phyloP scores from a whole-genome alignment of 2,329 filamentous ascomycete genomes.

The Cyphellophora europaea region DNA sequence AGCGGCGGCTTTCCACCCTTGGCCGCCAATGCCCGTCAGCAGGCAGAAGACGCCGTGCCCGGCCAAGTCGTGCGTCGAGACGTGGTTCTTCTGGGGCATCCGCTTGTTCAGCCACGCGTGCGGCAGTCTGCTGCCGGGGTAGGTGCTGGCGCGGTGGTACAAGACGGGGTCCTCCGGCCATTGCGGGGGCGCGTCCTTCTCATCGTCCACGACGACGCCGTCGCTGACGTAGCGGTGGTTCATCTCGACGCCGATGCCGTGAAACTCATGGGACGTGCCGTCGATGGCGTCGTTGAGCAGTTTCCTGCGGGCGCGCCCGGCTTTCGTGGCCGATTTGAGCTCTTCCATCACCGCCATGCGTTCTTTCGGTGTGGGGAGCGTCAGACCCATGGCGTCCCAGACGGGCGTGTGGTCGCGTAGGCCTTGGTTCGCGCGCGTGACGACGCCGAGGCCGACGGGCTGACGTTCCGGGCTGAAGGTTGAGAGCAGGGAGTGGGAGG shows the following conservation, averaged over 20 bases:
- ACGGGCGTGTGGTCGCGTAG: constrained; percentile 42
- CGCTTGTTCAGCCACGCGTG: constrained; percentile 53
- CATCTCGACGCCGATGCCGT: constrained; percentile 51
- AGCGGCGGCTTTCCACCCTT: constrained; percentile 45
- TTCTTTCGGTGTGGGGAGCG: constrained; percentile 28
- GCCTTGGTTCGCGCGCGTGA: constrained; percentile 51
- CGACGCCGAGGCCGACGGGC: constrained; percentile 30
- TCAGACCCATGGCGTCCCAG: constrained; percentile 38
- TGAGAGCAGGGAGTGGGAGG: constrained; percentile 19
- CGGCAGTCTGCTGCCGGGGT: constrained; percentile 50
- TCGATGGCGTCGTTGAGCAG: constrained; percentile 34
- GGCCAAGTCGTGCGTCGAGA: constrained; percentile 52
- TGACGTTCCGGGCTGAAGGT: constrained; percentile 27
- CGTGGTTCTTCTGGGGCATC: constrained; percentile 29
- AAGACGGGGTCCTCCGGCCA: constrained; percentile 31
- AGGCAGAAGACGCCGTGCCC: constrained; percentile 45
- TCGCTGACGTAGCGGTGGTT: constrained; percentile 42
- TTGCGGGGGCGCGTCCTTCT: constrained; percentile 21
- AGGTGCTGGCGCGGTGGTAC: constrained; percentile 41
- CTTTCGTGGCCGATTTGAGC: constrained; percentile 28
- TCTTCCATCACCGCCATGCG: constrained; percentile 32
- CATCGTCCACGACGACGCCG: constrained; percentile 38
- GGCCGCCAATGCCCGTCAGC: constrained; percentile 48
- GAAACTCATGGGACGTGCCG: constrained; percentile 39
- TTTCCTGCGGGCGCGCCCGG: constrained; percentile 30